phyloP scores from a whole-genome alignment of 139 green algal genomes.

The Zygnema cylindricum region DNA sequence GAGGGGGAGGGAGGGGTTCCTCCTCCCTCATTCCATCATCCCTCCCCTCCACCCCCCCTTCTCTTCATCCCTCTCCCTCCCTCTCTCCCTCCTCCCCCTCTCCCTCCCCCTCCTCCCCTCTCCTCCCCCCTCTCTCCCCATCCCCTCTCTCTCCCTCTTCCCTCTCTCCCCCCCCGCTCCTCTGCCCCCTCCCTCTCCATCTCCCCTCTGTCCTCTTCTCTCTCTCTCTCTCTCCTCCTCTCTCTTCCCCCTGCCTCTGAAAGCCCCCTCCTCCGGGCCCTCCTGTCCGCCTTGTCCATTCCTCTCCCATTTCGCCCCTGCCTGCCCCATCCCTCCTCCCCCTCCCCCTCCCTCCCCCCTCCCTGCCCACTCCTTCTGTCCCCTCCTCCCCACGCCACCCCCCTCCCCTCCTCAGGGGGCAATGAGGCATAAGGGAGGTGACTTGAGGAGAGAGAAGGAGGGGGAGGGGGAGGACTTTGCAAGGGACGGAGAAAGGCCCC shows the following conservation, averaged over 20 bases:
- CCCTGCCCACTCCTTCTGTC: neutral
- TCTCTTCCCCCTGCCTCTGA: neutral
- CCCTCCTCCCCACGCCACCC: neutral
- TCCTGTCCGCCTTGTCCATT: neutral
- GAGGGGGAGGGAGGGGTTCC: neutral
- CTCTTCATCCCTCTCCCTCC: neutral
- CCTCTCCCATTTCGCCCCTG: neutral
- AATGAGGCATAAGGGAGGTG: neutral
- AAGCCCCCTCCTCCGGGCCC: neutral
- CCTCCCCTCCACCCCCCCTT: neutral
- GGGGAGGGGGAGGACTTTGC: neutral
- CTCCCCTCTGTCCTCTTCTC: neutral
- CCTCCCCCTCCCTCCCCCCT: slow-evolving; percentile 1
- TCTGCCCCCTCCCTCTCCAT: neutral
- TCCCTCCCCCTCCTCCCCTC: neutral
- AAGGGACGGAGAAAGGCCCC: neutral
- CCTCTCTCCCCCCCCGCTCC: neutral
- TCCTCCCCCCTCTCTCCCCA: neutral
- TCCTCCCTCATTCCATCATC: neutral
- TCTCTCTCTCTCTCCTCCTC: neutral
- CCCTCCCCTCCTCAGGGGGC: neutral
- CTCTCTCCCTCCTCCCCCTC: neutral
- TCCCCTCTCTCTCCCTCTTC: neutral
- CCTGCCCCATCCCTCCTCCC: neutral
- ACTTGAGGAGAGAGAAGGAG: neutral